These are phyloP conservation scores for Globisporangium solare DNA, from an alignment of 352 stramenopile species.

Conservation along the genomic window DNA sequence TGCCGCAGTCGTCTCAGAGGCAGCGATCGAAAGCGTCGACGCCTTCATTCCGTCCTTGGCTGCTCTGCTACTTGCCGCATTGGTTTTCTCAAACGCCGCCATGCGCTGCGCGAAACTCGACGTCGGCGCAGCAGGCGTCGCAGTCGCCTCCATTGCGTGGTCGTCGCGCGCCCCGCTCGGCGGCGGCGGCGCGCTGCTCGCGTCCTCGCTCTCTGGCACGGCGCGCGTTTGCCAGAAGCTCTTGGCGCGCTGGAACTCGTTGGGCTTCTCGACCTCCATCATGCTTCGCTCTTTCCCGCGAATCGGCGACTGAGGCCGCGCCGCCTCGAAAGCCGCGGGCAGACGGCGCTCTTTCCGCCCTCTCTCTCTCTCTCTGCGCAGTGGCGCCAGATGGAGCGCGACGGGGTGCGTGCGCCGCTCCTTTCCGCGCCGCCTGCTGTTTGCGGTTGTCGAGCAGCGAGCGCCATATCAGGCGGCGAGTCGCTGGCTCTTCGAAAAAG, in stretches of 20 bases:
- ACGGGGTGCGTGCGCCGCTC: too few relatives aligned
- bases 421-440: too few relatives aligned
- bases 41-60: not conserved
- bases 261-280: conserved; percentile 4
- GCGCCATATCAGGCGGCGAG: too few relatives aligned
- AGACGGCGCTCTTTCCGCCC: too few relatives aligned
- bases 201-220: conserved; percentile 25
- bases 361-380: too few relatives aligned
- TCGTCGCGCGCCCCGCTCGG: not conserved
- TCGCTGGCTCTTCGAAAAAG: too few relatives aligned
- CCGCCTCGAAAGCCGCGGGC: too few relatives aligned
- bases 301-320: too few relatives aligned
- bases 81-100: conserved; percentile 8
- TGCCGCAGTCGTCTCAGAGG: not conserved
- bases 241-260: conserved; percentile 49
- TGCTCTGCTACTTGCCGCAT: conserved; percentile 1
- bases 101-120: conserved; percentile 17
- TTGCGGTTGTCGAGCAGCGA: too few relatives aligned
- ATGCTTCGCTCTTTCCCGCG: not conserved
- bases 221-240: conserved; percentile 66
- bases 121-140: not conserved
- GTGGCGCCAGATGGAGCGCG: too few relatives aligned
- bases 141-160: conserved; percentile 1
- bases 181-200: not conserved
- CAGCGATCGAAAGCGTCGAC: too few relatives aligned